These are phyloP conservation scores for Aureobasidium namibiae DNA, from an alignment of 2,329 filamentous ascomycete species.

Conservation along the genomic window DNA sequence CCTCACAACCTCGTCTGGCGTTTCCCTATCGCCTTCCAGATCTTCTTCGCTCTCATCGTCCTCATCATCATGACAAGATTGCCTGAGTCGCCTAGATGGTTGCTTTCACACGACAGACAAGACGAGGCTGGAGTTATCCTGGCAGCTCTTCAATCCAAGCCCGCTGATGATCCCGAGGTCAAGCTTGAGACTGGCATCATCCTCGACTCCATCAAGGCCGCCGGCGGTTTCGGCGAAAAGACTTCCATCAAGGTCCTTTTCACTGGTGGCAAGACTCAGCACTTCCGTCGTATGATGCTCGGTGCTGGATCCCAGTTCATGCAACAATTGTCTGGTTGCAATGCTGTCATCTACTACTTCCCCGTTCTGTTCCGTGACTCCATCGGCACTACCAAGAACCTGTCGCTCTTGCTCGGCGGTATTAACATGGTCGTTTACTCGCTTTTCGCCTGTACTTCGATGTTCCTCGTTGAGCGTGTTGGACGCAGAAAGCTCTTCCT, in stretches of 20 bases:
- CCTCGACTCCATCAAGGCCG: slow-evolving; percentile 46
- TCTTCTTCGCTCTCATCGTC: slow-evolving; percentile 36
- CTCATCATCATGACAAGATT: slow-evolving; percentile 35
- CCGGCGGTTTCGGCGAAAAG: slow-evolving; percentile 32
- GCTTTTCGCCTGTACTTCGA: slow-evolving; percentile 50
- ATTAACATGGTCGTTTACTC: slow-evolving; percentile 50
- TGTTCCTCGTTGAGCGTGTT: slow-evolving; percentile 58
- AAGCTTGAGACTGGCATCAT: slow-evolving; percentile 54
- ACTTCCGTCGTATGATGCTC: slow-evolving; percentile 56
- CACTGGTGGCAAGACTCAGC: slow-evolving; percentile 52
- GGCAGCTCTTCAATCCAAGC: slow-evolving; percentile 14
- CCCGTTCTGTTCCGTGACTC: slow-evolving; percentile 38
- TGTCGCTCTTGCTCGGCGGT: slow-evolving; percentile 37
- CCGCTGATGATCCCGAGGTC: slow-evolving; percentile 13
- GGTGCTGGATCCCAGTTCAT: slow-evolving; percentile 53
- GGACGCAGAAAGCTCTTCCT: slow-evolving; percentile 40
- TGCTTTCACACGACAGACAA: slow-evolving; percentile 18
- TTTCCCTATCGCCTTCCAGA: slow-evolving; percentile 36
- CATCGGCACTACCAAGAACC: slow-evolving; percentile 39
- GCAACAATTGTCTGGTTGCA: slow-evolving; percentile 53
- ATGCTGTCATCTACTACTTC: slow-evolving; percentile 38
- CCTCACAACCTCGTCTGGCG: slow-evolving; percentile 27
- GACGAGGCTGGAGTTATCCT: slow-evolving; percentile 17
- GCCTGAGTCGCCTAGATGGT: slow-evolving; percentile 37
- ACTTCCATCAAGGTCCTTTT: slow-evolving; percentile 46